Conservation (phyloP, 345 rosid species). For the Heritiera littoralis region DNA sequence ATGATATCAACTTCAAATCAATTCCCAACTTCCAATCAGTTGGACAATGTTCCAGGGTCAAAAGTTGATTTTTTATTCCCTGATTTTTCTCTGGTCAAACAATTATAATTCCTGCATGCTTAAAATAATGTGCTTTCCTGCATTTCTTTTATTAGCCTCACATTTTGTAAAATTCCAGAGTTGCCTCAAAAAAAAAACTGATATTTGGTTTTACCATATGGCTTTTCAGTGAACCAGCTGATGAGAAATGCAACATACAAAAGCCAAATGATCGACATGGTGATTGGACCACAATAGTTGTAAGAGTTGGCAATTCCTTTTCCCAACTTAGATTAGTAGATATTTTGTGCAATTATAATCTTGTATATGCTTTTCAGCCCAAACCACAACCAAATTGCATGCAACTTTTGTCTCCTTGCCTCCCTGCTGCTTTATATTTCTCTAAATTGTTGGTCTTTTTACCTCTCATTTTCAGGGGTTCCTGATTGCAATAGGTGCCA, state of each 20-base stretch:
- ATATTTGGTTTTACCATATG: constrained; percentile 16
- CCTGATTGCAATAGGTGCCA: constrained; percentile 73
- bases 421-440: neutral
- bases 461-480: constrained; percentile 56
- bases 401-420: neutral
- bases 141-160: neutral
- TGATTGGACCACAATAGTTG: constrained; percentile 75
- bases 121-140: neutral
- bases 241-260: constrained; percentile 51
- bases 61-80: neutral
- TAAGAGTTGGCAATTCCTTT: constrained; percentile 32
- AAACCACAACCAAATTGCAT: neutral
- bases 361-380: neutral
- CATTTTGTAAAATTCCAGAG: constrained; percentile 1
- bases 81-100: neutral
- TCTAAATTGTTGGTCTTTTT: neutral
- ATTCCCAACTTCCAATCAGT: neutral
- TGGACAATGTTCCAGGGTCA: neutral
- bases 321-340: neutral
- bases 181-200: neutral
- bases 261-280: constrained; percentile 41
- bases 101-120: neutral
- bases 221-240: constrained; percentile 69
- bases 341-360: neutral
- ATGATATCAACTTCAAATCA: neutral